Conservation (phyloP, 805 yeast species). For the Wickerhamomyces canadensis region DNA sequence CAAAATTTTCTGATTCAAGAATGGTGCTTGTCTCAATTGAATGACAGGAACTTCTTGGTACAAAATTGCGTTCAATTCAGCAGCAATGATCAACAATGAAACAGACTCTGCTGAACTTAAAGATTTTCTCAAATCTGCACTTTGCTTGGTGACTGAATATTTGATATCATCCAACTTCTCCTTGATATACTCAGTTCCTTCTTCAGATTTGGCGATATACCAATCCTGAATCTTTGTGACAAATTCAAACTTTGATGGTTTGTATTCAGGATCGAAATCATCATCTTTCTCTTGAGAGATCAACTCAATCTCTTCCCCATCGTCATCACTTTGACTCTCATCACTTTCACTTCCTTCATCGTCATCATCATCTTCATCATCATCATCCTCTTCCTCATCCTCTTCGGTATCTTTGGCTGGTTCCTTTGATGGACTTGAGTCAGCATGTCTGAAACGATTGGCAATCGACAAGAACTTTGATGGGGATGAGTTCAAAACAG, state of each 20-base stretch:
- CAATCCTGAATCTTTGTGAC: slow-evolving; percentile 17
- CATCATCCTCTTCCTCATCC: slow-evolving; percentile 7
- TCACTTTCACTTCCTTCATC: slow-evolving; percentile 6
- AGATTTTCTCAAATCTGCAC: slow-evolving; percentile 14
- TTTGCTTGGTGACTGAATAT: slow-evolving; percentile 5
- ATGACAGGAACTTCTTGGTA: slow-evolving; percentile 15
- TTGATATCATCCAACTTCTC: slow-evolving; percentile 12
- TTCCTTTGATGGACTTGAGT: slow-evolving; percentile 19
- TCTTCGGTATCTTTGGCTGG: slow-evolving; percentile 10
- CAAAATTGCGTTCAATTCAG: slow-evolving; percentile 17
- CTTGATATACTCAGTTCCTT: slow-evolving; percentile 13
- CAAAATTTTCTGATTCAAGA: slow-evolving; percentile 16
- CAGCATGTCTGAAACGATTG: slow-evolving; percentile 14
- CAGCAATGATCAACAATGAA: slow-evolving; percentile 10
- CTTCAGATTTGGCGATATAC: slow-evolving; percentile 19
- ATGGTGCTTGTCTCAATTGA: slow-evolving; percentile 13
- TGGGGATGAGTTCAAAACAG: slow-evolving; percentile 19
- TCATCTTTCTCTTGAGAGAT: slow-evolving; percentile 7
- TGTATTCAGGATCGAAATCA: slow-evolving; percentile 13
- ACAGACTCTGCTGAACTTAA: slow-evolving; percentile 27
- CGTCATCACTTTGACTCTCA: slow-evolving; percentile 5
- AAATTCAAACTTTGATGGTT: slow-evolving; percentile 6
- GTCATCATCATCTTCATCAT: slow-evolving; percentile 11
- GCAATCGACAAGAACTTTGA: slow-evolving; percentile 15
- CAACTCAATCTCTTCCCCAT: slow-evolving; percentile 10